Conservation (phyloP, 78 protist species). For the slime mould (Dictyostelium discoideum) region dicty_2.7 NC_007090.3:4545001-4545500, state of each 20-base stretch:
- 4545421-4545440: neutral
- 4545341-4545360: neutral
- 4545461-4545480: too few species aligned
- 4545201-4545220: constrained; percentile 1
- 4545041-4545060: neutral
- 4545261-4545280: neutral
- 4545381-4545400: neutral
- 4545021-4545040: neutral
- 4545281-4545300: neutral
- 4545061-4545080: neutral
- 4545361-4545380: neutral
- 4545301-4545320: neutral
- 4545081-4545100: neutral
- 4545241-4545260: neutral
- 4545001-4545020: neutral
- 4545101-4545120: neutral
- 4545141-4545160: neutral
- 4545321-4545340: neutral
- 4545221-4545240: neutral
- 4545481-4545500: too few species aligned
- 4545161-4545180: neutral
- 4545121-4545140: neutral
- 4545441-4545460: neutral
- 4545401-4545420: neutral
- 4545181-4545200: neutral